Evolutionary conservation across 2,329 filamentous ascomycete genomes (phyloP), one percentile per base, ranked within the genome.

Genomic region (Fusarium sp.): DNA sequence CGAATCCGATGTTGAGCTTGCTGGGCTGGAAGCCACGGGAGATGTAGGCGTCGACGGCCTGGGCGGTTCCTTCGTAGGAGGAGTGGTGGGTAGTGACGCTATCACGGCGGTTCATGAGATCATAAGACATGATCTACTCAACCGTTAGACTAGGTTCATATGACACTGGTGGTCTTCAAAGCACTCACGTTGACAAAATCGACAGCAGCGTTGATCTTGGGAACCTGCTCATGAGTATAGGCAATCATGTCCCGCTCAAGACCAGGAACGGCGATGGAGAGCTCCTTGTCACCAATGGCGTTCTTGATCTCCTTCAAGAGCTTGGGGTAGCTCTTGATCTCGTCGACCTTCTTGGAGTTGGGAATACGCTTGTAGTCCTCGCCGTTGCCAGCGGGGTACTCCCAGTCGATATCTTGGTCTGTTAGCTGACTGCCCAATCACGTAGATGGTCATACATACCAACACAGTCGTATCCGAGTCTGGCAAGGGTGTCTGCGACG

Each of bases 91-190:
- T 87, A 3, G 92, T 94, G 22, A 86, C 81, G 59, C 84, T 89
- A 80, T 94, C 90, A n/a, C 93, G 89, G 13, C 92, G 90, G 82
- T 93, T 94, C 88, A 93, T 92, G 57, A 94, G 80, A 78, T 94
- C 92, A 80, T 94, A 94, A 10, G 88, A 87, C 92, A 94, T 94
- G 72, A 94, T 83, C 82, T 83, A 13, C 14, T 5, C 0, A 0
- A 7, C 0, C 4, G 56, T 76, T 14, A 78, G 57, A 7, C 6
- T 0, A 5, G 7, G 9, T 3, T 2, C 1, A 0, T 0, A 18
- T 18, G 2, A 16, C 1, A 9, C 2, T 4, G 2, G 0, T 37
- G 8, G 3, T 14, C 29, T 8, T 31, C 4, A 16, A 4, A 1
- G 11, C 6, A 75, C 74, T 65, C 54, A 83, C 83, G 58, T 94